Base-by-base conservation (phyloP, 306 rosid genomes). In the Rosa lucieae region DNA sequence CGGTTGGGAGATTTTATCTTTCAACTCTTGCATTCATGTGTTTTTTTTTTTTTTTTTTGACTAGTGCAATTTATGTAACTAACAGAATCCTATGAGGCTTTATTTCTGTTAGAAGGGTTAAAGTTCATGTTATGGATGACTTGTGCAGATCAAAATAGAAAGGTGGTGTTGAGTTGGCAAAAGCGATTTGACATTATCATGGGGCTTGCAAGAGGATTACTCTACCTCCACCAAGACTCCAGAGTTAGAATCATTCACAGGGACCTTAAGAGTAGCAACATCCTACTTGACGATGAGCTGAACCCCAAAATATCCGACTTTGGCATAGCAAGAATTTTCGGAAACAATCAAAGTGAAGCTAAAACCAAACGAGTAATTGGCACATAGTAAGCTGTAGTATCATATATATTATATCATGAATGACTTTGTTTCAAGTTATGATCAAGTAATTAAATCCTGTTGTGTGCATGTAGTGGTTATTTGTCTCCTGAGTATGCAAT, bases 301-400 rank as follows among this genome's bases (percentile, higher is more conserved):
- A 79, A 83, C n/a, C 86, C 83, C 1, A 83, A 79, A 70, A 83
- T 79, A 58, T 69, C 83, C 40, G 83, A 83, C 53, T 83, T 83
- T 61, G 86, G 86, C 5, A 67, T 74, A 44, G 86, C 83, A 29
- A 78, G 83, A 66, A 67, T 72, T 59, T 76, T 48, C 11, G 69
- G 68, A 5, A 58, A 73, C 74, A 69, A 76, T 71, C 77, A 81
- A 39, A 58, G 67, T 4, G 84, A 81, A 62, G 84, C 76, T 61
- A 61, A 81, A 13, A 81, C 84, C 48, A 70, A 68, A 23, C 68
- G 70, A 63, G 61, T 79, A 47, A 52, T 83, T 10, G 83, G 86
- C 35, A 81, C 84, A 18, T 76, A 75, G 81, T 76, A 32, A 76
- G 77, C 37, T 7, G 20, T 14, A 18, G 3, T 53, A 17, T 7